Evolutionary conservation across 345 rosid genomes (phyloP), one percentile per base, ranked within the genome.

Genomic region (Citrus mangshanensis): DNA sequence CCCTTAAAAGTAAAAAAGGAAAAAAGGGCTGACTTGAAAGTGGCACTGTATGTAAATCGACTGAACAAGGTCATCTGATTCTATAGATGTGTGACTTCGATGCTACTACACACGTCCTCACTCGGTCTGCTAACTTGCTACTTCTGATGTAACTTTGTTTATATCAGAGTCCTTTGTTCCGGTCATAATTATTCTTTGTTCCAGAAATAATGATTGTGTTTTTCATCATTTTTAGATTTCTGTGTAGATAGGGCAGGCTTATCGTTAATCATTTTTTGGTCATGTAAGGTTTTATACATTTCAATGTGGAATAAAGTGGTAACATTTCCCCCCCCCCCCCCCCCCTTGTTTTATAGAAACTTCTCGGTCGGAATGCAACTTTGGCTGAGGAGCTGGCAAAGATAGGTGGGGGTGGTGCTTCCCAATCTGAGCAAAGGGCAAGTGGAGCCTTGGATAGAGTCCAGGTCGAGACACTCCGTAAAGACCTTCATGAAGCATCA

Each of bases 371-470:
- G 30, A 97, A 97, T 84, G 88, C 97, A 58, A 87, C 88, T 66
- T 82, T 97, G 85, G 99, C 98, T 0, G 99, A 93, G 89, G 95
- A 92, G 62, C 81, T 97, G 78, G 93, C 95, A 27, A 91, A 84
- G 83, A 79, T 84, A 12, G 97, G 98, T 10, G 90, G 89, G 72
- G 79, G 79, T 70, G 89, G 85, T 34, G 79, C 85, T 49, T 88
- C 92, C 60, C 89, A 89, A 61, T 46, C 89, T 46, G 92, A 89
- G 80, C 94, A 69, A 73, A 85, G 87, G 83, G 77, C 82, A 24
- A 84, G 87, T 62, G 80, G 90, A 28, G 93, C 85, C 65, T 78
- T 81, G 34, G 98, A 92, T 24, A 89, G 95, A 76, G 90, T 92
- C 71, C 98, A 89, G 83, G 75, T 78, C 19, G 97, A 92, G 83